Percentiles rank a stretch among this genome's conserved stretches.
phyloP scores from a whole-genome alignment of 805 yeast species.

The Starmerella ratchasimensis region DNA sequence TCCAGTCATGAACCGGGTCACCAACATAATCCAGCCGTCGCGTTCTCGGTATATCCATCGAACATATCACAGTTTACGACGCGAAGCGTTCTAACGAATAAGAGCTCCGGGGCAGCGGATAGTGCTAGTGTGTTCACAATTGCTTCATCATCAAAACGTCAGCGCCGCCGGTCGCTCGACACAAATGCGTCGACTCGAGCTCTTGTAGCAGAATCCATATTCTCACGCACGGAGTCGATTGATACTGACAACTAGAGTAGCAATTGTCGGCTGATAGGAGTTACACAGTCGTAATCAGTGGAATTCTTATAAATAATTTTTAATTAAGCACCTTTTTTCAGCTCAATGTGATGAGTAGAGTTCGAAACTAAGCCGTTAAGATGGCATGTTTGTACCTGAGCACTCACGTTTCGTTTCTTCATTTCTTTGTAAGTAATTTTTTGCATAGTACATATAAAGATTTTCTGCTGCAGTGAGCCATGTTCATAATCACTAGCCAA shows the following conservation, averaged over 20 bases:
- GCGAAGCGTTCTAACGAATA: neutral
- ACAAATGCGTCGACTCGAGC: conserved; percentile 29
- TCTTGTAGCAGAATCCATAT: conserved; percentile 24
- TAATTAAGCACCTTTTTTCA: no score
- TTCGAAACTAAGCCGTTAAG: no score
- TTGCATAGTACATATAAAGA: no score
- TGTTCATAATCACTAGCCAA: no score
- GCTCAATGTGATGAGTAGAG: no score
- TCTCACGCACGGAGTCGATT: conserved; percentile 8
- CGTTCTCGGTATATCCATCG: neutral
- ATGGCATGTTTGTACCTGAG: no score
- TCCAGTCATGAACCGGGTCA: neutral
- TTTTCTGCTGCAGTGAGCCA: no score
- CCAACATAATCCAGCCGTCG: neutral
- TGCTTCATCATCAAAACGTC: conserved; percentile 27
- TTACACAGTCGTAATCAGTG: no score
- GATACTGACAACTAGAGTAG: neutral
- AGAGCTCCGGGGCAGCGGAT: conserved; percentile 16
- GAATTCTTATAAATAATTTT: no score
- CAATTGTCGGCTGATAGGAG: no score
- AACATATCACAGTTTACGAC: neutral
- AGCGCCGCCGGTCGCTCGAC: conserved; percentile 26
- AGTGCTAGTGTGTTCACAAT: conserved; percentile 28
- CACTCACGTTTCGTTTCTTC: no score
- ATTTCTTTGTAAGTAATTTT: no score